Base-by-base conservation (phyloP, 2,329 filamentous ascomycete species). In the Teratosphaeria viscida region DNA sequence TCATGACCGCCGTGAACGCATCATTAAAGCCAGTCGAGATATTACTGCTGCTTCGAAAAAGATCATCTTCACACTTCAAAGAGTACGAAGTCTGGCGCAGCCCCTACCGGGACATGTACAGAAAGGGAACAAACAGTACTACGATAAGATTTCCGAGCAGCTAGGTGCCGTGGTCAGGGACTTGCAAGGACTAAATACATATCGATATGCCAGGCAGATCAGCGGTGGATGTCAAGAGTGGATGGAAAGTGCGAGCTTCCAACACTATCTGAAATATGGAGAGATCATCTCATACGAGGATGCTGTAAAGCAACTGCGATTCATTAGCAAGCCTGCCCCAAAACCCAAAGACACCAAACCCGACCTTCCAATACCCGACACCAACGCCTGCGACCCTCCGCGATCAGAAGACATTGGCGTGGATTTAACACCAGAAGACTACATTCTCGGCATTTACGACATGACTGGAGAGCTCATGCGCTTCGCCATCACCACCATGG, bases 41-140 rank as follows among this genome's bases (percentile, higher is more conserved):
- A 89, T 99, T 60, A 99, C 94, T 6, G 91, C 90, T 0, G 79
- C 91, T 58, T 96, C 90, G 75, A 99, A 99, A 80, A 99, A 97
- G 78, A 95, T 97, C 61, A 94, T 94, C 66, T 94, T 94, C 73
- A 83, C 88, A 1, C 76, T 94, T n/a, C 89, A 94, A 74, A 83
- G 89, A 69, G 83, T 89, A 59, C 86, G 87, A 64, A 77, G 68
- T 29, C 64, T 80, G 11, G 81, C 83, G 63, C 74, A 81, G 61
- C 76, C 82, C 12, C 78, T 96, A 26, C 89, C 90, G 0, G 71
- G 78, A 37, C 80, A 84, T 64, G 89, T 92, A 59, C 77, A 82
- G 61, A 84, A 86, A 70, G 88, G 91, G 65, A 86, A 89, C 58
- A 77, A 84, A 56, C 78, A 83, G 16, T 88, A 89, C 62, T 82